phyloP scores from a whole-genome alignment of 331 rosid genomes.

The Pyracantha coccinea region DNA sequence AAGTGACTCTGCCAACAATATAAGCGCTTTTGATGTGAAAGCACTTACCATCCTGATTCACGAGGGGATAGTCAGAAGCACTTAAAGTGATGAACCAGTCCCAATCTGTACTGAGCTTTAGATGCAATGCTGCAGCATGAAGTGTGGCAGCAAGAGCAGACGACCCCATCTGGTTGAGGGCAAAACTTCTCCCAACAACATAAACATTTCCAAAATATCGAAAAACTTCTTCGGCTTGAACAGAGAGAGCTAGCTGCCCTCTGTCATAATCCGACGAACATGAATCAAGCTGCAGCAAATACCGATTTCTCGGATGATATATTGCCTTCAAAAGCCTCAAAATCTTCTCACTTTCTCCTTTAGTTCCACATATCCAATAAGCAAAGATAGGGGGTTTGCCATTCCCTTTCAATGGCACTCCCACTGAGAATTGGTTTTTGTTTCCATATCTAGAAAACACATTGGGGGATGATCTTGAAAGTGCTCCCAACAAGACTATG shows the following conservation, averaged over 20 bases:
- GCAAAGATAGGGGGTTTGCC: constrained; percentile 58
- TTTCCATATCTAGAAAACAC: constrained; percentile 17
- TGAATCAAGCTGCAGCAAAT: constrained; percentile 65
- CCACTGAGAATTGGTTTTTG: constrained; percentile 16
- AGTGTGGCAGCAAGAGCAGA: constrained; percentile 75
- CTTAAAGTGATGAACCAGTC: constrained; percentile 76
- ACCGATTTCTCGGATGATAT: constrained; percentile 77
- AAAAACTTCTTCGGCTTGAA: constrained; percentile 38
- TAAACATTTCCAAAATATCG: constrained; percentile 53
- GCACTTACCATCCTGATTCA: constrained; percentile 70
- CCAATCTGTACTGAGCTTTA: constrained; percentile 57
- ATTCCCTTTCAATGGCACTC: constrained; percentile 30
- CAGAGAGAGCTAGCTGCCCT: constrained; percentile 33
- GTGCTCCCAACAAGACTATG: constrained; percentile 29
- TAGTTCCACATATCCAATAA: constrained; percentile 52
- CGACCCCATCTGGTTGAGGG: constrained; percentile 56
- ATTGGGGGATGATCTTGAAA: constrained; percentile 32
- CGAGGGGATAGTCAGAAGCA: constrained; percentile 75
- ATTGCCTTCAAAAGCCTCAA: constrained; percentile 55
- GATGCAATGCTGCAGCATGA: constrained; percentile 74
- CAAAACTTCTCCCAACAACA: constrained; percentile 58
- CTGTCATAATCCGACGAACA: constrained; percentile 44
- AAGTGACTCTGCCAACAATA: background rate
- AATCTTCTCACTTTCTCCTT: constrained; percentile 39
- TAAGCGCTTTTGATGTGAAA: no score